phyloP scores from a whole-genome alignment of 73 alveolate genomes.

The Paramecium sonneborni region DNA sequence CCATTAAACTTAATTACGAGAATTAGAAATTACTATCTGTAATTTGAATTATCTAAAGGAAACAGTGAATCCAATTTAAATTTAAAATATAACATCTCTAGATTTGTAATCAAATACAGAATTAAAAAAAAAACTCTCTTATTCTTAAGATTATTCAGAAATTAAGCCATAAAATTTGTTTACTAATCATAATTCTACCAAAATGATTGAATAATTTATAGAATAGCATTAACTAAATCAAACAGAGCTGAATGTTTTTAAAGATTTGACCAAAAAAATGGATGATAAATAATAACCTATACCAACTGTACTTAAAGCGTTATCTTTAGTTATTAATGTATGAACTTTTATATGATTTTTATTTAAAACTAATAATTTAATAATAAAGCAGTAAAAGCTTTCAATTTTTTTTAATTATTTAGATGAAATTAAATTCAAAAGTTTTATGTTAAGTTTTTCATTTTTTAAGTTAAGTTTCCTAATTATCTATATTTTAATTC shows the following conservation, averaged over 20 bases:
- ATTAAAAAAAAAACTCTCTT: not conserved
- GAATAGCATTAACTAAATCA: not conserved
- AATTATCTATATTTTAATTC: not conserved
- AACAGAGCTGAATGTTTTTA: not conserved
- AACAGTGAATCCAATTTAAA: not conserved
- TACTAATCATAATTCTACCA: constrained; percentile 15
- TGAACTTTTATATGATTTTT: not conserved
- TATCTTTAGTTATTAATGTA: not conserved
- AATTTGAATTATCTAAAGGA: not conserved
- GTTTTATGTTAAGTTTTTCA: not conserved
- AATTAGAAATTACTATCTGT: not conserved
- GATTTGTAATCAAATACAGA: not conserved
- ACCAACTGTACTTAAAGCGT: constrained; percentile 14
- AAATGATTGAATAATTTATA: constrained; percentile 4
- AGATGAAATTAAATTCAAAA: not conserved
- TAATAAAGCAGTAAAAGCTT: not conserved
- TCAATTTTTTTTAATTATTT: not conserved
- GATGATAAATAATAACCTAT: not conserved
- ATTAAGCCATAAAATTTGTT: constrained; percentile 27
- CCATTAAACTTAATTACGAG: not conserved
- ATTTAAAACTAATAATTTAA: not conserved
- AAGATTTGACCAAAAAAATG: not conserved
- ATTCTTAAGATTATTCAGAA: constrained; percentile 19
- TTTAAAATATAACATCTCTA: not conserved
- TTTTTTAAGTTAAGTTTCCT: not conserved